These are phyloP conservation scores for Tulasnella sp. DNA, from an alignment of 768 basidiomycete species.

Conservation along the genomic window DNA sequence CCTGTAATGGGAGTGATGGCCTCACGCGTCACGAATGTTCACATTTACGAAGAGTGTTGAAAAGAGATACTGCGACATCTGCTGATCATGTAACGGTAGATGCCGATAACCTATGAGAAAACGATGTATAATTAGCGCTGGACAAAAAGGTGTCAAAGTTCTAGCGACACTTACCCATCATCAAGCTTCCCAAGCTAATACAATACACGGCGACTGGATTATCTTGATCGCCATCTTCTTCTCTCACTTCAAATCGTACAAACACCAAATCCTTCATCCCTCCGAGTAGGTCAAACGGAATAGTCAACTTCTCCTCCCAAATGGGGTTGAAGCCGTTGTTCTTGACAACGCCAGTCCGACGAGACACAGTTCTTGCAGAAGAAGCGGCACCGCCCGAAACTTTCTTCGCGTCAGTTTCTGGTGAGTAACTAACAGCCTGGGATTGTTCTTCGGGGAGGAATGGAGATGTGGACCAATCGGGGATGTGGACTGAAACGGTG, in stretches of 20 bases:
- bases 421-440: constrained; percentile 1
- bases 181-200: constrained; percentile 53
- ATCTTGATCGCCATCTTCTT: constrained; percentile 43
- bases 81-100: constrained; percentile 75
- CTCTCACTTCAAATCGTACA: constrained; percentile 60
- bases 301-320: constrained; percentile 57
- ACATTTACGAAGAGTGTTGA: constrained; percentile 82
- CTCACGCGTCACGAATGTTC: constrained; percentile 30
- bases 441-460: constrained; percentile 20
- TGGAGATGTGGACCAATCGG: constrained; percentile 45
- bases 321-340: constrained; percentile 90
- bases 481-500: constrained; percentile 63
- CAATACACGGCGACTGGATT: constrained; percentile 65
- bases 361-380: constrained; percentile 35
- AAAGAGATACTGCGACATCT: constrained; percentile 80
- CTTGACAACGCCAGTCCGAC: constrained; percentile 50
- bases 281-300: constrained; percentile 67
- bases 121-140: too few relatives aligned
- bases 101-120: constrained; percentile 62
- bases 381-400: not conserved
- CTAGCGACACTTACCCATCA: constrained; percentile 42
- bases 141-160: not conserved
- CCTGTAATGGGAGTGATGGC: too few relatives aligned
- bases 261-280: constrained; percentile 76
- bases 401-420: not conserved